Base-by-base conservation (phyloP, 805 yeast genomes). In the Sugiyamaella chiloensis region DNA sequence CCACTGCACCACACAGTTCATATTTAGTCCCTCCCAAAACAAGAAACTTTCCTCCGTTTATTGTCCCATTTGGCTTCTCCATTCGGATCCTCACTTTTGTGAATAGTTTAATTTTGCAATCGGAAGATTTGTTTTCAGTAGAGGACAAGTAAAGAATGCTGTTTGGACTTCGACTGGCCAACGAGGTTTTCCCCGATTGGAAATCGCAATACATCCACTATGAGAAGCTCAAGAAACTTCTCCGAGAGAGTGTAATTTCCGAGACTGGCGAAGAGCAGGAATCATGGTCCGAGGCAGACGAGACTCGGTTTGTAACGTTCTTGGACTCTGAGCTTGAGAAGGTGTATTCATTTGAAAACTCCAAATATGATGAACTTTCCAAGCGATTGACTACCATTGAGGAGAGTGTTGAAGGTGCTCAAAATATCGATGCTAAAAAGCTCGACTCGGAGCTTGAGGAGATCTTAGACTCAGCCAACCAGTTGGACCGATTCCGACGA, bases 111-210 rank as follows among this genome's bases (percentile, higher is more conserved):
- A 29, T 16, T n/a, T 3, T 29, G 14, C 32, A 29, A 14, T 29
- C 14, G 12, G 3, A 4, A 32, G 37, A 17, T 4, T 32, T 9
- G 4, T 7, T 14, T 17, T 17, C 12, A 31, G n/a, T 5, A 9
- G 4, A n/a, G n/a, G n/a, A n/a, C n/a, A n/a, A n/a, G n/a, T n/a
- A 26, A 40, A 40, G 24, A 14, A 89, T 93, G 98, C 69, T 91
- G 46, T 91, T 91, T 62, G 95, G 95, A 45, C 87, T 79, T 43
- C 87, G 86, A 62, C 73, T 91, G 47, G 83, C 83, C 46, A 81
- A 79, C 55, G 97, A 90, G 64, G 79, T 80, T 29, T 88, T 85
- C 67, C 80, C 81, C 40, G 96, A 97, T 1, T 91, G 99, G 99
- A 84, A 79, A 64, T 77, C 83, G 68, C 88, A 93, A 68, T 93